Conservation (phyloP, 106 monocot species). For the Narthecium ossifragum region DNA sequence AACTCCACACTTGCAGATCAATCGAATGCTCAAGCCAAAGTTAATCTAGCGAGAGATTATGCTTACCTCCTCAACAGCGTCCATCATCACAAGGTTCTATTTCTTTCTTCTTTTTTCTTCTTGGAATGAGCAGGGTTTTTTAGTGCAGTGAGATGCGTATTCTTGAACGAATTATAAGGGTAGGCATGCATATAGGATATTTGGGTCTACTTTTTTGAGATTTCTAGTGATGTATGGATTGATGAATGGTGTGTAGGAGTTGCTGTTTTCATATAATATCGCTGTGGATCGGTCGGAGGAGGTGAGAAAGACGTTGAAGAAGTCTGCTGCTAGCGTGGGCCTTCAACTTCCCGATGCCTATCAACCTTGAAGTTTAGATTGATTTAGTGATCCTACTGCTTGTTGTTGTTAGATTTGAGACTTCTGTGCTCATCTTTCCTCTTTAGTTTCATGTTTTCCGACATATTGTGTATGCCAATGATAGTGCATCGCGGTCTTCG, state of each 20-base stretch:
- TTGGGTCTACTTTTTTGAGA: neutral
- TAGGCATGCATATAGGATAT: too few relatives aligned
- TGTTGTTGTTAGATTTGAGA: too few relatives aligned
- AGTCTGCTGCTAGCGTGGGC: slow-evolving; percentile 95
- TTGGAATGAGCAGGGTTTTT: too few relatives aligned
- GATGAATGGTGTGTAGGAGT: slow-evolving; percentile 35
- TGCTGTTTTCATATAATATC: slow-evolving; percentile 91
- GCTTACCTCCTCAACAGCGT: slow-evolving; percentile 69
- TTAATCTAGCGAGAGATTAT: slow-evolving; percentile 75
- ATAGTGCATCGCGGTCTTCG: too few relatives aligned
- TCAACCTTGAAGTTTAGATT: slow-evolving; percentile 68
- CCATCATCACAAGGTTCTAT: slow-evolving; percentile 89
- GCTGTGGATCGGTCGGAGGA: slow-evolving; percentile 84
- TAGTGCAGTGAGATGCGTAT: too few relatives aligned
- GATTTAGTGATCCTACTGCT: too few relatives aligned
- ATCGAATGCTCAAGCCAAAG: slow-evolving; percentile 12
- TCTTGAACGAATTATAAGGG: neutral
- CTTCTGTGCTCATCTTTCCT: too few relatives aligned
- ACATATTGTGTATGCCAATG: too few relatives aligned
- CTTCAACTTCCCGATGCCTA: slow-evolving; percentile 81
- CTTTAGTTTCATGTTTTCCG: too few relatives aligned
- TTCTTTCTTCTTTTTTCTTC: neutral
- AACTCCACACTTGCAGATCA: slow-evolving; percentile 44
- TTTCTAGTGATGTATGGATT: neutral
- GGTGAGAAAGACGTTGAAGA: slow-evolving; percentile 59